phyloP scores from a whole-genome alignment of 2,329 filamentous ascomycete genomes.

The Trichoderma koningiopsis region DNA sequence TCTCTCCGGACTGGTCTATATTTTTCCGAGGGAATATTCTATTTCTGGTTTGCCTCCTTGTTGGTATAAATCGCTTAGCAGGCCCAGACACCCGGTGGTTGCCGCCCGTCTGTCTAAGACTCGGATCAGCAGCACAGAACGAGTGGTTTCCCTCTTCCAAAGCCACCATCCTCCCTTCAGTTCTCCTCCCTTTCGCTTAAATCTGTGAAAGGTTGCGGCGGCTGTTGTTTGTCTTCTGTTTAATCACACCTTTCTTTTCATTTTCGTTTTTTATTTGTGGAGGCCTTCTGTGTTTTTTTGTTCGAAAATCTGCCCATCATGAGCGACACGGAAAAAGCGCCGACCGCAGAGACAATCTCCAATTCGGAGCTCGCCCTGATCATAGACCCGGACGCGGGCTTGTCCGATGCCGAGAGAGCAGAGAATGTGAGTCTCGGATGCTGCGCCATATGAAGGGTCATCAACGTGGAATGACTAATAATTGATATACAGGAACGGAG shows the following conservation, averaged over 20 bases:
- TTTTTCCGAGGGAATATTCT: background rate
- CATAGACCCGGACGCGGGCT: constrained; percentile 58
- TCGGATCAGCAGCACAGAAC: constrained; percentile 17
- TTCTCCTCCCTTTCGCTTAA: constrained; percentile 17
- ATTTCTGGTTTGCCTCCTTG: background rate
- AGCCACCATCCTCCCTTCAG: constrained; percentile 4
- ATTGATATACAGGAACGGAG: constrained; percentile 55
- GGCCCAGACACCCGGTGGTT: constrained; percentile 19
- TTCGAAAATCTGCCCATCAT: constrained; percentile 31
- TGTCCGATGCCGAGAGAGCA: constrained; percentile 64
- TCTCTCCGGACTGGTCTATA: constrained; percentile 2
- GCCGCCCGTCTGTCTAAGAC: constrained; percentile 26
- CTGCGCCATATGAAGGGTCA: background rate
- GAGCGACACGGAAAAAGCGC: constrained; percentile 40
- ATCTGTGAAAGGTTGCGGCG: constrained; percentile 19
- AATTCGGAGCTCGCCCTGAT: constrained; percentile 37
- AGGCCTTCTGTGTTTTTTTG: constrained; percentile 1
- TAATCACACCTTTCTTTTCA: constrained; percentile 1
- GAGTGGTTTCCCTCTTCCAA: constrained; percentile 16
- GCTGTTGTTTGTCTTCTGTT: constrained; percentile 19
- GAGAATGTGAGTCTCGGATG: constrained; percentile 53
- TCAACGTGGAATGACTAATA: background rate
- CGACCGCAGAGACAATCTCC: constrained; percentile 34
- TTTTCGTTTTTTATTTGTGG: background rate
- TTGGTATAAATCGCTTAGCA: constrained; percentile 22